A percentile compares a stretch with the other conserved stretches of the same genome.
Conservation (phyloP, 495 filamentous ascomycete genomes). For the Echria macrotheca region DNA sequence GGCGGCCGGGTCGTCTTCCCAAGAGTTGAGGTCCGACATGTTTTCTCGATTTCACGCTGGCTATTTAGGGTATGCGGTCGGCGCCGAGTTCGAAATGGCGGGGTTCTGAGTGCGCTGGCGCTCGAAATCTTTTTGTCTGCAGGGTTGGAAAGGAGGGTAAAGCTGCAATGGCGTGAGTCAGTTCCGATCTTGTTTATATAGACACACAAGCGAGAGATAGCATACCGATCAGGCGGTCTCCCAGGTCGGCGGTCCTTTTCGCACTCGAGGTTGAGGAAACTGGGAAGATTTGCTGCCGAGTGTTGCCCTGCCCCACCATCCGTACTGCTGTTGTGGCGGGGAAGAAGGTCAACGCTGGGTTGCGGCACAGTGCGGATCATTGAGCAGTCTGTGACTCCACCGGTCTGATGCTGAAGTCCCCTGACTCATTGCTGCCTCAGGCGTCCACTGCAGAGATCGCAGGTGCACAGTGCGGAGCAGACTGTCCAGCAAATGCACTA, state of each 20-base stretch:
- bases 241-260: neutral
- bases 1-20: constrained; percentile 90
- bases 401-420: too few relatives aligned
- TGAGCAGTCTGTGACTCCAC: constrained; percentile 1
- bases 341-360: constrained; percentile 15
- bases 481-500: too few relatives aligned
- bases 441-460: neutral
- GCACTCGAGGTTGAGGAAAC: constrained; percentile 2
- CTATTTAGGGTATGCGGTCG: neutral
- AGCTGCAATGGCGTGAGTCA: constrained; percentile 1
- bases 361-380: neutral
- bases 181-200: too few relatives aligned
- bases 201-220: too few relatives aligned
- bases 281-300: constrained; percentile 16
- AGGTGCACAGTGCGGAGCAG: neutral
- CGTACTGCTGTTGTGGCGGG: constrained; percentile 17
- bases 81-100: too few relatives aligned
- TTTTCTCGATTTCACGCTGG: constrained; percentile 22
- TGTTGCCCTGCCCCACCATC: constrained; percentile 24
- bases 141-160: neutral
- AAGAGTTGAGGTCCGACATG: constrained; percentile 78
- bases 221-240: neutral
- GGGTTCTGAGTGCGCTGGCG: neutral
- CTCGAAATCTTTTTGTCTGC: neutral
- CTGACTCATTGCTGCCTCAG: neutral